A percentile compares a stretch with the other conserved stretches of the same genome.
These are phyloP conservation scores for Phanerochaete carnosa DNA, from an alignment of 768 basidiomycete species.

Conservation along the genomic window DNA sequence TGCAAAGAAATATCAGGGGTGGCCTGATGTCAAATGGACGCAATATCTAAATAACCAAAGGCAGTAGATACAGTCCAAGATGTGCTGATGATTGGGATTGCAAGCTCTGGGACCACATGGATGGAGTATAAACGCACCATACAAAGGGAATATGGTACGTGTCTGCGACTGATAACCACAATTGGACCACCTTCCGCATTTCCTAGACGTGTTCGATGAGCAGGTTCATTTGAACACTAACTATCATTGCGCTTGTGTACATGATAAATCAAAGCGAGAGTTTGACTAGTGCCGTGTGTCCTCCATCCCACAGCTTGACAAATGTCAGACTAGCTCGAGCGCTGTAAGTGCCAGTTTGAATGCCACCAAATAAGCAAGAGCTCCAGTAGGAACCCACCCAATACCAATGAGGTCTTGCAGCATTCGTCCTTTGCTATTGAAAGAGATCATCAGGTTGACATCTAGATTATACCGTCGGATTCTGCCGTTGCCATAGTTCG, in stretches of 20 bases:
- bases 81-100: too few relatives aligned
- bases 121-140: too few relatives aligned
- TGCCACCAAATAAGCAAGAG: neutral
- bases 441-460: conserved; percentile 7
- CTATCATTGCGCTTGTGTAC: neutral
- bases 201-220: too few relatives aligned
- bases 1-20: too few relatives aligned
- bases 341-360: neutral
- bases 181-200: too few relatives aligned
- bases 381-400: neutral
- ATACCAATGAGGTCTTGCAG: neutral
- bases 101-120: too few relatives aligned
- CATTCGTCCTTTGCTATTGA: neutral
- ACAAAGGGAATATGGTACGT: too few relatives aligned
- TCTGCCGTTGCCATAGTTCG: conserved; percentile 12
- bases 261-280: neutral
- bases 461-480: conserved; percentile 8
- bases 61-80: too few relatives aligned
- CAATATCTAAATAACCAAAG: too few relatives aligned
- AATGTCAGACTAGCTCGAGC: neutral
- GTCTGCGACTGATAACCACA: too few relatives aligned
- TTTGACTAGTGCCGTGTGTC: neutral
- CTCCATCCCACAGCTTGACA: neutral
- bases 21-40: too few relatives aligned
- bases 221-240: too few relatives aligned